These are phyloP conservation scores for Dicorynia guianensis DNA, from an alignment of 306 rosid species.

Conservation along the genomic window DNA sequence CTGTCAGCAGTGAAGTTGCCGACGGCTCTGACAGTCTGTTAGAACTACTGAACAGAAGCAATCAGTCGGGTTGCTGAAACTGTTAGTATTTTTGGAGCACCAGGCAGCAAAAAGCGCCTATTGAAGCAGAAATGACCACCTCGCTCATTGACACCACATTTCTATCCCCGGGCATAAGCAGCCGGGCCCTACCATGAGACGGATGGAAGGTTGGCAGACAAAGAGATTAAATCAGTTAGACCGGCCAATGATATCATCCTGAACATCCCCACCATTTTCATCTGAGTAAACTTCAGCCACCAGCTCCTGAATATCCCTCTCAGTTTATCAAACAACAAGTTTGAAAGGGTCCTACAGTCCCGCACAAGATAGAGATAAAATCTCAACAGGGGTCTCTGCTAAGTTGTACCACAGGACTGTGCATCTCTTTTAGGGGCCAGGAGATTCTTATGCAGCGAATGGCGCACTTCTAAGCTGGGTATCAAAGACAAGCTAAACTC, in stretches of 20 bases:
- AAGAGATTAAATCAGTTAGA: slow-evolving; percentile 51
- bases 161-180: neutral
- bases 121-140: slow-evolving; percentile 33
- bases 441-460: slow-evolving; percentile 50
- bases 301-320: slow-evolving; percentile 46
- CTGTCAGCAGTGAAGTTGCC: slow-evolving; percentile 6
- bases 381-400: slow-evolving; percentile 38
- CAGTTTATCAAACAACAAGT: slow-evolving; percentile 45
- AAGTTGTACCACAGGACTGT: slow-evolving; percentile 37
- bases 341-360: slow-evolving; percentile 51
- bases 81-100: neutral
- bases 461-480: slow-evolving; percentile 40
- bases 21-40: neutral
- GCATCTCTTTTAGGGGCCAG: slow-evolving; percentile 55
- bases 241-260: slow-evolving; percentile 41
- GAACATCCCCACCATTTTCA: slow-evolving; percentile 51
- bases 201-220: slow-evolving; percentile 56
- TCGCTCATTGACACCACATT: slow-evolving; percentile 31
- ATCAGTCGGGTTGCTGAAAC: neutral
- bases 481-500: slow-evolving; percentile 54
- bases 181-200: slow-evolving; percentile 50
- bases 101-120: neutral
- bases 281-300: slow-evolving; percentile 52
- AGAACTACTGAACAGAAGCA: neutral
- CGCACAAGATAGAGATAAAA: slow-evolving; percentile 34